Percentiles rank a stretch among this genome's conserved stretches.
Conservation (phyloP, 2,329 filamentous ascomycete species). For the Trichoderma guizhouense region DNA sequence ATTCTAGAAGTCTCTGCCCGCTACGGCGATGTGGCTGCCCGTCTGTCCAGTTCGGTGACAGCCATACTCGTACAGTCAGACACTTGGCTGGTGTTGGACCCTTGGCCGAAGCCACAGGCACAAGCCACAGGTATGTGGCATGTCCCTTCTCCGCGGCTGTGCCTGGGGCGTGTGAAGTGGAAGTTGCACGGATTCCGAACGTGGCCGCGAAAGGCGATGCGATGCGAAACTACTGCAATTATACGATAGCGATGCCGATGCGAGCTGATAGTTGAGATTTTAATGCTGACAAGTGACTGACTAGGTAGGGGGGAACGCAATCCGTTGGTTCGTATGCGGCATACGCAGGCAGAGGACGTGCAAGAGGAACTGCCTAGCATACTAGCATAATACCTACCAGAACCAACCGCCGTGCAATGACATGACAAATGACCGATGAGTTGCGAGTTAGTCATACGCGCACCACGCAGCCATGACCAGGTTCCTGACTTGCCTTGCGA, state of each 20-base stretch:
- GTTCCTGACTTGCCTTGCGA: not conserved
- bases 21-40: not conserved
- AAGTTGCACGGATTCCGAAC: not conserved
- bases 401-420: no score
- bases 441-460: constrained; percentile 1
- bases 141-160: not conserved
- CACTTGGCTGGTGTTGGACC: not conserved
- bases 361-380: not conserved
- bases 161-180: not conserved
- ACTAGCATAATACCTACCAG: not conserved
- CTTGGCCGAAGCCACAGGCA: not conserved
- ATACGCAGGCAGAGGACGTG: not conserved
- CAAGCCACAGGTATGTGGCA: not conserved
- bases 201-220: not conserved
- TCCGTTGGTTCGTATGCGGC: not conserved
- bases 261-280: not conserved
- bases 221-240: not conserved
- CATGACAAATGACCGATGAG: constrained; percentile 7
- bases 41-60: not conserved
- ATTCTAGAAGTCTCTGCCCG: constrained; percentile 5
- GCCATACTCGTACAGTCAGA: not conserved
- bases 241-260: not conserved
- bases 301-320: not conserved
- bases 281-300: not conserved
- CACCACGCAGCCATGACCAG: not conserved